Percentiles rank a stretch among this genome's conserved stretches.
Conservation (phyloP, 2,329 filamentous ascomycete genomes). For the Calonectria hawksworthii region DNA sequence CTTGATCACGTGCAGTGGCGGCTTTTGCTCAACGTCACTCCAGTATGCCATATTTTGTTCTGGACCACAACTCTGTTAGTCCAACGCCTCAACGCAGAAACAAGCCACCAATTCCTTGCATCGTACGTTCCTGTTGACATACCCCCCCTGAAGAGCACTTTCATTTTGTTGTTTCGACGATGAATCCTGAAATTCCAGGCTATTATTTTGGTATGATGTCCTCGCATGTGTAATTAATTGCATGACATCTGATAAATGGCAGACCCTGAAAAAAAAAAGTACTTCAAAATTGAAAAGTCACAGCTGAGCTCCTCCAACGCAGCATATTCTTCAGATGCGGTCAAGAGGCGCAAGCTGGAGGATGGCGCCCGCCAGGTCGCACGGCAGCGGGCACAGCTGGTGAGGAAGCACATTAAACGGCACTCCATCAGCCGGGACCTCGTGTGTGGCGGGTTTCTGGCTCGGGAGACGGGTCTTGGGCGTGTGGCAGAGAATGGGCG, state of each 20-base stretch:
- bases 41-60: background rate
- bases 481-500: constrained; percentile 35
- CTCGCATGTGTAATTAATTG: too few relatives aligned
- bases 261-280: constrained; percentile 73
- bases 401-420: constrained; percentile 56
- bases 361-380: constrained; percentile 51
- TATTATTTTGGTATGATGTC: constrained; percentile 65
- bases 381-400: constrained; percentile 45
- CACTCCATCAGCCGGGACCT: constrained; percentile 52
- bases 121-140: background rate
- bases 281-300: constrained; percentile 76
- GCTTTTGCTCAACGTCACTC: background rate
- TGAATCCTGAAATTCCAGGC: constrained; percentile 62
- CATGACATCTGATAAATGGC: background rate
- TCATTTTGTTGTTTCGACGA: constrained; percentile 18
- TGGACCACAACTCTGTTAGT: background rate
- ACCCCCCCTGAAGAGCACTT: background rate
- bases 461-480: constrained; percentile 43
- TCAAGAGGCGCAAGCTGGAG: constrained; percentile 68
- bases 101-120: background rate
- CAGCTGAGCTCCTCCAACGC: constrained; percentile 64
- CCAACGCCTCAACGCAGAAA: background rate
- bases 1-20: background rate
- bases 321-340: constrained; percentile 69
- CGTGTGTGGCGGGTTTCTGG: constrained; percentile 47